Conservation (phyloP, 768 basidiomycete genomes). For the Suillus alpinus region DNA sequence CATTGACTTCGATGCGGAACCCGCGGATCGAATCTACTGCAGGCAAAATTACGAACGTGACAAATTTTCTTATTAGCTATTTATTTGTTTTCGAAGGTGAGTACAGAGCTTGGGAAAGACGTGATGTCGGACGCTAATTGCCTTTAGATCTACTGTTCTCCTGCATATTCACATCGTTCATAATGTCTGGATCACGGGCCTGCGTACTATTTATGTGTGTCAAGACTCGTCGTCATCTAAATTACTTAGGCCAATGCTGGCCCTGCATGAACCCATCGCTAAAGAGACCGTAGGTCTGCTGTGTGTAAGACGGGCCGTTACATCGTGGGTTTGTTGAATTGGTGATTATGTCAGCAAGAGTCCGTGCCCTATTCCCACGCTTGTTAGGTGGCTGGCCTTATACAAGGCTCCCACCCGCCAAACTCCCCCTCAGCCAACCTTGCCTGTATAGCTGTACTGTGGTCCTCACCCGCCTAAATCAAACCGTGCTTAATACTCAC, state of each 20-base stretch:
- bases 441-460: constrained; percentile 36
- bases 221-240: background rate
- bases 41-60: background rate
- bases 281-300: background rate
- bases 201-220: constrained; percentile 3
- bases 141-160: background rate
- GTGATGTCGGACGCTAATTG: background rate
- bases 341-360: constrained; percentile 31
- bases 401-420: constrained; percentile 37
- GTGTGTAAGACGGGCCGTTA: background rate
- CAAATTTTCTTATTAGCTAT: background rate
- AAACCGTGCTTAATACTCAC: constrained; percentile 22
- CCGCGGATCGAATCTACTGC: constrained; percentile 8
- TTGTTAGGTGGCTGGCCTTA: constrained; percentile 31
- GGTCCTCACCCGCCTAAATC: constrained; percentile 33
- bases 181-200: background rate
- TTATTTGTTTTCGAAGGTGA: background rate
- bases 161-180: background rate
- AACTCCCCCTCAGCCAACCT: constrained; percentile 34
- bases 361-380: constrained; percentile 36
- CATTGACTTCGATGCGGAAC: constrained; percentile 23
- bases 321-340: constrained; percentile 25
- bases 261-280: background rate
- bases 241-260: background rate
- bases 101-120: background rate